Base-by-base conservation (phyloP, 2,329 filamentous ascomycete genomes). In the Verticillium tricorpus region DNA sequence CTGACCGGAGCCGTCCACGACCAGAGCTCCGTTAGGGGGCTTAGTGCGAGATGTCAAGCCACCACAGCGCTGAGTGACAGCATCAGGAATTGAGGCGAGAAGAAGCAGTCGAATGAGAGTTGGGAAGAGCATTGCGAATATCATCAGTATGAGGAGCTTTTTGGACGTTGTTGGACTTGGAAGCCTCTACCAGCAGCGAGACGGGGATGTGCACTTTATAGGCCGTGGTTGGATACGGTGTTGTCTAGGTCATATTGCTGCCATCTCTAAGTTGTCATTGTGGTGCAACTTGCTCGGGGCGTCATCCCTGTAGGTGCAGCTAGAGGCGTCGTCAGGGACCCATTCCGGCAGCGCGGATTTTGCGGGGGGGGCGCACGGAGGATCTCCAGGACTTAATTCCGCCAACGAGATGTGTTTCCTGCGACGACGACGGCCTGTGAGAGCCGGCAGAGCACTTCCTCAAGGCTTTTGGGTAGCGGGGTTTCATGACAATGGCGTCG, bases 1-100 rank as follows among this genome's bases (percentile, higher is more conserved):
- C n/a, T 62, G 34, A n/a, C 58, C 58, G 1, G 62, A 57, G 28
- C 57, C 59, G 56, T 66, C 58, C 45, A 66, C 58, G 17, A 63
- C 25, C 31, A 63, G 14, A 2, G 62, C 52, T 1, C 37, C 45
- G 3, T 22, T 2, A 5, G 60, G 52, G 19, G 62, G 62, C 31
- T 59, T 40, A 5, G 45, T 61, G 25, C 63, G 39, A 2, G 64
- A 56, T 19, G 55, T 57, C 17, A 40, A 31, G 15, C 58, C 62
- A 32, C 58, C 54, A 56, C 64, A 65, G 11, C 57, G 60, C 6
- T 22, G 55, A 1, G 19, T n/a, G 2, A n/a, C 25, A 7, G 8
- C 40, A 3, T 19, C 40, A 1, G 22, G 8, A 22, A 7, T 5
- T 11, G 40, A 19, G 17, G n/a, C 40, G 9, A 50, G 40, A n/a